Evolutionary conservation across 2,329 filamentous ascomycete species (phyloP).

Genomic region (Passalora sequoiae): DNA sequence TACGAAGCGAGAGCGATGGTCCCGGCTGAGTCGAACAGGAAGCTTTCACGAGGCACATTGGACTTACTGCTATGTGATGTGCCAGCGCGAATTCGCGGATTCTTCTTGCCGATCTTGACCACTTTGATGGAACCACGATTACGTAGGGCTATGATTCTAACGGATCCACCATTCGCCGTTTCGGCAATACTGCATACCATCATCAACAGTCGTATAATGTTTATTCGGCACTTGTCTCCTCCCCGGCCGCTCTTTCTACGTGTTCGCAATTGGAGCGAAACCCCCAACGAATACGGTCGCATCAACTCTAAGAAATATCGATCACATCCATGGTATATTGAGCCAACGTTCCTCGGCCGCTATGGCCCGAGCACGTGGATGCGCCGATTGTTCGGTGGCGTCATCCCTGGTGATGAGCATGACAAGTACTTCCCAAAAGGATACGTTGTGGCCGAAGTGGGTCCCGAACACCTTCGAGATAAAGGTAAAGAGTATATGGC

Average conservation of each 20-base stretch:
- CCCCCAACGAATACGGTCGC: conserved; percentile 50
- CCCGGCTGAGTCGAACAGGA: no score
- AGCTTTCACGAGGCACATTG: no score
- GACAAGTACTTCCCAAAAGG: conserved; percentile 47
- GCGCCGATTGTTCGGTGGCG: conserved; percentile 42
- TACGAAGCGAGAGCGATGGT: no score
- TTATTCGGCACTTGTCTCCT: conserved; percentile 54
- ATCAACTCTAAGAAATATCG: conserved; percentile 51
- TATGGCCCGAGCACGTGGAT: conserved; percentile 57
- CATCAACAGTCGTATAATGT: conserved; percentile 50
- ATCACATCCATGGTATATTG: conserved; percentile 58
- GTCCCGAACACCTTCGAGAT: conserved; percentile 53
- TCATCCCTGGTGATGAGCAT: conserved; percentile 46
- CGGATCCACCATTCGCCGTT: conserved; percentile 35
- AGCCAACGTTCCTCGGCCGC: conserved; percentile 40
- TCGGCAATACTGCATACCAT: conserved; percentile 41
- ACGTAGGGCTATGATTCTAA: conserved; percentile 57
- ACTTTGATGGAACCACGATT: conserved; percentile 61
- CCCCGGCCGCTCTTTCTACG: conserved; percentile 50
- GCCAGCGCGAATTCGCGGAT: no score
- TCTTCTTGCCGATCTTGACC: no score
- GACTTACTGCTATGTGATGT: no score
- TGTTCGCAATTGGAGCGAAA: conserved; percentile 39
- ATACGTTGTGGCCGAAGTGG: conserved; percentile 56
- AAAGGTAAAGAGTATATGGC: conserved; percentile 37